phyloP scores from a whole-genome alignment of 2,329 filamentous ascomycete genomes.

The Beauveria bassiana region DNA sequence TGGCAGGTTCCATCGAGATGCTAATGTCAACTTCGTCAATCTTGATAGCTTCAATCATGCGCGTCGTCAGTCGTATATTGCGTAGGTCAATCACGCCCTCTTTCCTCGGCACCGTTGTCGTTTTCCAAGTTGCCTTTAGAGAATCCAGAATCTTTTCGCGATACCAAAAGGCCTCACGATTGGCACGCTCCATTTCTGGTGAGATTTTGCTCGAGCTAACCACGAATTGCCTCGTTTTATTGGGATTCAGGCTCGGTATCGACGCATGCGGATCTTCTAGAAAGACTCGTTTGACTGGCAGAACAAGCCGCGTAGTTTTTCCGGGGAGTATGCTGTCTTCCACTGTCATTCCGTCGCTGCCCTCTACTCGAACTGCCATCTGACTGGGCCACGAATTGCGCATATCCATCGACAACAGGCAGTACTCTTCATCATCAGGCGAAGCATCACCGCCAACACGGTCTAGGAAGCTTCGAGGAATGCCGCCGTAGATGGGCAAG shows the following conservation, averaged over 20 bases:
- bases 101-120: slow-evolving; percentile 41
- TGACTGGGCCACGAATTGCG: slow-evolving; percentile 85
- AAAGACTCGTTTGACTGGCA: slow-evolving; percentile 69
- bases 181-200: slow-evolving; percentile 69
- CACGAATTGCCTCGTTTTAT: slow-evolving; percentile 85
- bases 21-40: slow-evolving; percentile 70
- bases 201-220: slow-evolving; percentile 73
- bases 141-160: slow-evolving; percentile 69
- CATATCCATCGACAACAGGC: slow-evolving; percentile 73
- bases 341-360: slow-evolving; percentile 39
- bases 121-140: slow-evolving; percentile 65
- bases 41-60: slow-evolving; percentile 78
- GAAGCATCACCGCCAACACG: slow-evolving; percentile 29
- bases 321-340: slow-evolving; percentile 56
- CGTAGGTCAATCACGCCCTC: slow-evolving; percentile 68
- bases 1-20: slow-evolving; percentile 41
- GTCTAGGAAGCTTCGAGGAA: slow-evolving; percentile 55
- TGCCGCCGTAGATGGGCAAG: slow-evolving; percentile 59
- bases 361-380: slow-evolving; percentile 57
- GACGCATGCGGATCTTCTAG: slow-evolving; percentile 68
- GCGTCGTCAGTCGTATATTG: slow-evolving; percentile 60
- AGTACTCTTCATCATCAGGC: slow-evolving; percentile 54
- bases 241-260: slow-evolving; percentile 73
- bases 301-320: slow-evolving; percentile 64
- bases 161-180: slow-evolving; percentile 85